Conservation (phyloP, 768 basidiomycete species). For the Suillus clintonianus region DNA sequence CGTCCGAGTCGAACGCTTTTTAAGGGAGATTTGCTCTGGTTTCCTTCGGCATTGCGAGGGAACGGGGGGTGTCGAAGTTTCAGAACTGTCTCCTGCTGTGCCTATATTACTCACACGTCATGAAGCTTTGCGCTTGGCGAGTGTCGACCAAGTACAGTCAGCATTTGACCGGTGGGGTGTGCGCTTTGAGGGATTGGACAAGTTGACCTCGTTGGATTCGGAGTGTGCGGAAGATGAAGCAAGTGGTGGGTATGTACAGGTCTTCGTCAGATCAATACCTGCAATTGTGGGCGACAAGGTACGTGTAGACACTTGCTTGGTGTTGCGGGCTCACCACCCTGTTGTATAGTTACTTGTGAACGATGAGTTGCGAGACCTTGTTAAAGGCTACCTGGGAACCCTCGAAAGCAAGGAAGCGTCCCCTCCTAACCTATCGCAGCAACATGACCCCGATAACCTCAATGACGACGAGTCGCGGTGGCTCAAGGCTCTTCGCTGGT, state of each 20-base stretch:
- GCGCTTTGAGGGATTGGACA: slow-evolving; percentile 43
- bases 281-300: slow-evolving; percentile 72
- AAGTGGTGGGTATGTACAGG: slow-evolving; percentile 57
- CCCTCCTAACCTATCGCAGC: slow-evolving; percentile 17
- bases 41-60: slow-evolving; percentile 49
- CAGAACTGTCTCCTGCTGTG: slow-evolving; percentile 51
- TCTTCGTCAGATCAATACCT: slow-evolving; percentile 65
- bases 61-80: slow-evolving; percentile 38
- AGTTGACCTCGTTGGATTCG: slow-evolving; percentile 20
- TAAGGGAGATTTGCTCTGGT: slow-evolving; percentile 71
- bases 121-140: slow-evolving; percentile 56
- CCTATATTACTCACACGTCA: slow-evolving; percentile 66
- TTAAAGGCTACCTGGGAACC: slow-evolving; percentile 71
- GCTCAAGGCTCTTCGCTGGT: slow-evolving; percentile 76
- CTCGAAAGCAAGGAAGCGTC: slow-evolving; percentile 50
- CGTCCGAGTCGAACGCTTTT: slow-evolving; percentile 82
- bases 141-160: slow-evolving; percentile 40
- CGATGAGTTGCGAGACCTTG: slow-evolving; percentile 72
- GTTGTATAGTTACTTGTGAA: slow-evolving; percentile 56
- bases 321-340: slow-evolving; percentile 11
- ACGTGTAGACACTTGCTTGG: slow-evolving; percentile 15
- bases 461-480: slow-evolving; percentile 41
- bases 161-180: slow-evolving; percentile 75
- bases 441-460: slow-evolving; percentile 4
- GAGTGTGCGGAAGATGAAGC: slow-evolving; percentile 23